phyloP scores from a whole-genome alignment of 768 basidiomycete species.

The Psilocybe azurescens region DNA sequence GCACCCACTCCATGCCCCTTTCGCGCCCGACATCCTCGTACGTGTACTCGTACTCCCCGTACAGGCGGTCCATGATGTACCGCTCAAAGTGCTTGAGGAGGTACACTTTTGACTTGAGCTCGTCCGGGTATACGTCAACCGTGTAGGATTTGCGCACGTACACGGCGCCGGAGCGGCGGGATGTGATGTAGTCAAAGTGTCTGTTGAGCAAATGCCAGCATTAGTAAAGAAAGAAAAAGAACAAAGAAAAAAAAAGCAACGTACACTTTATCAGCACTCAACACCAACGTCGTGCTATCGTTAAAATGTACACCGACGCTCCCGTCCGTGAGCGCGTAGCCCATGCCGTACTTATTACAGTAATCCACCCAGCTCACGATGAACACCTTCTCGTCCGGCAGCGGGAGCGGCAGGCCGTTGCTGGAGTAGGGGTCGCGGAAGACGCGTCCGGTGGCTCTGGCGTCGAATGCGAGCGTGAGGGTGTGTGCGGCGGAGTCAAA shows the following conservation, averaged over 20 bases:
- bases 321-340: constrained; percentile 95
- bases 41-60: constrained; percentile 84
- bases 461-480: constrained; percentile 67
- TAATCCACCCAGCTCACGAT: constrained; percentile 99
- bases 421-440: constrained; percentile 63
- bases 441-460: constrained; percentile 62
- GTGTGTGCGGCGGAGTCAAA: constrained; percentile 70
- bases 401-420: constrained; percentile 27
- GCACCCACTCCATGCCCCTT: constrained; percentile 94
- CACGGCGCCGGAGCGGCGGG: constrained; percentile 65
- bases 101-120: constrained; percentile 90
- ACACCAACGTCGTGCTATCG: constrained; percentile 86
- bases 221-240: constrained; percentile 3
- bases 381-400: constrained; percentile 80
- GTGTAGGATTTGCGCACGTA: constrained; percentile 77
- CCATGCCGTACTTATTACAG: constrained; percentile 99
- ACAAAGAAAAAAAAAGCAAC: constrained; percentile 37
- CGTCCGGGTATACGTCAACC: constrained; percentile 74
- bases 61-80: constrained; percentile 92
- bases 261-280: constrained; percentile 87
- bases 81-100: constrained; percentile 92
- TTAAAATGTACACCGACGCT: constrained; percentile 97
- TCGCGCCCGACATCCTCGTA: constrained; percentile 70
- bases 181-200: constrained; percentile 88
- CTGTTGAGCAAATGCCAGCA: constrained; percentile 41